Base-by-base conservation (phyloP, 345 rosid genomes). In the Alliaria petiolata region DNA sequence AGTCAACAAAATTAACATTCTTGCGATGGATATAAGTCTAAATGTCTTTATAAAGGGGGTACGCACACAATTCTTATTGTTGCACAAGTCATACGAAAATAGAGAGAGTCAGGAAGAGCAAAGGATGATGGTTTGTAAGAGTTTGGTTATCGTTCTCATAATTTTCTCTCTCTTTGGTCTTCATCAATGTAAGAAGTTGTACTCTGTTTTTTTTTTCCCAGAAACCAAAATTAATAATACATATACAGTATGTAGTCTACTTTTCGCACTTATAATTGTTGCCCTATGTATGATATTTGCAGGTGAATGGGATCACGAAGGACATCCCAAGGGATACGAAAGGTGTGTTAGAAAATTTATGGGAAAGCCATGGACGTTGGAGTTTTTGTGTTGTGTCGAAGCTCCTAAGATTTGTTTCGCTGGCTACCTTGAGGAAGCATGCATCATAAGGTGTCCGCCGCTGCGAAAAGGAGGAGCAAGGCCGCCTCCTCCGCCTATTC, bases 381-480 rank as follows among this genome's bases (percentile, higher is more conserved):
- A 63, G 43, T 46, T 19, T 64, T 26, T 47, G 14, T 64, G 57
- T 47, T 49, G 69, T 64, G 7, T 47, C 20, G 34, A 64, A 64
- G 45, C 13, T 52, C 58, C 58, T 52, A 3, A 14, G 1, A 52
- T 10, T 52, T 52, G 58, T 19, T 52, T 52, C 30, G 56, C 16
- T 51, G 56, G 56, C 34, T 51, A 6, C 30, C 36, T 52, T 14
- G 58, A 52, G 19, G 58, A 52, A n/a, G 36, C 34, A 26, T 49
- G 54, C 54, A 22, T 22, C 54, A 20, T 25, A 22, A 49, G 31
- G 30, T 47, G 53, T 20, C 53, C 30, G 53, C 28, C 53, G 14
- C 25, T n/a, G n/a, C n/a, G n/a, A n/a, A n/a, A n/a, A n/a, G n/a
- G n/a, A n/a, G n/a, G n/a, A n/a, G n/a, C n/a, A n/a, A n/a, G n/a